Conservation (phyloP, 768 basidiomycete genomes). For the Tephrocybe sp. region DNA sequence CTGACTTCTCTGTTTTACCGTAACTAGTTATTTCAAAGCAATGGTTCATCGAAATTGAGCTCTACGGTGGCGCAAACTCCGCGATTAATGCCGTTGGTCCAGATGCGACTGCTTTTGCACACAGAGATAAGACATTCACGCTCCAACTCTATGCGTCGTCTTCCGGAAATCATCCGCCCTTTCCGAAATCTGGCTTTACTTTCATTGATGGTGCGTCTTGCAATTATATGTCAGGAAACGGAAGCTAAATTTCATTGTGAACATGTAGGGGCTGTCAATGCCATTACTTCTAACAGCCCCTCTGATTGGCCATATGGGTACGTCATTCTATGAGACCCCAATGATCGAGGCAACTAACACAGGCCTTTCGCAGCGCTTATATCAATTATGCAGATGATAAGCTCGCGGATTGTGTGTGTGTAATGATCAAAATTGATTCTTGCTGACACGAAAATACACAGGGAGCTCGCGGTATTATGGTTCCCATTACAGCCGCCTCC, state of each 20-base stretch:
- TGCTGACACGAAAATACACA: constrained; percentile 5
- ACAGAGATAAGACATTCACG: constrained; percentile 40
- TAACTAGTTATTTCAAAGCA: constrained; percentile 15
- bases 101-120: constrained; percentile 42
- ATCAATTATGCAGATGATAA: constrained; percentile 38
- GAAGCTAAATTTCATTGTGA: background rate
- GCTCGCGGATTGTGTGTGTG: constrained; percentile 28
- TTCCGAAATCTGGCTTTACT: constrained; percentile 38
- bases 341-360: background rate
- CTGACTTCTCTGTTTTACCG: background rate
- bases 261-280: constrained; percentile 21
- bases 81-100: constrained; percentile 38
- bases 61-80: constrained; percentile 44
- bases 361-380: constrained; percentile 24
- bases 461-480: constrained; percentile 34
- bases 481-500: constrained; percentile 26
- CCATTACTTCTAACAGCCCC: constrained; percentile 25
- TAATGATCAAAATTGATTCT: background rate
- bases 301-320: constrained; percentile 27
- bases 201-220: constrained; percentile 34
- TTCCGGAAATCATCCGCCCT: constrained; percentile 32
- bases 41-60: constrained; percentile 38
- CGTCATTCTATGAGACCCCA: background rate
- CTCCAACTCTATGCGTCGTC: constrained; percentile 51
- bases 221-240: background rate